Conservation (phyloP, 768 basidiomycete genomes). For the Trametes cingulata region DNA sequence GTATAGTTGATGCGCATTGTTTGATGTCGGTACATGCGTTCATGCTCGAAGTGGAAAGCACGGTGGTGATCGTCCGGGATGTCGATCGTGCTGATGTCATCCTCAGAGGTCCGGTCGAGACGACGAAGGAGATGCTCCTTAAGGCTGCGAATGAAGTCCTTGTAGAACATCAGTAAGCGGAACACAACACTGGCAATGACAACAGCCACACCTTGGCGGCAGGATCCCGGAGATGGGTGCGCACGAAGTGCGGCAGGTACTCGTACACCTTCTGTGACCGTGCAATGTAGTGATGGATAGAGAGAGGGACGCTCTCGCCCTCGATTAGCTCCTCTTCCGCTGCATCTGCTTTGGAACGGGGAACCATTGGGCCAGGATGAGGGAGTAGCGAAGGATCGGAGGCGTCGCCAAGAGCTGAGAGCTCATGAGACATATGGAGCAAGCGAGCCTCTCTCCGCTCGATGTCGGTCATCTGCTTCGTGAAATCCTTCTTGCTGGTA, state of each 20-base stretch:
- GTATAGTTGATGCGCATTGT: conserved; percentile 41
- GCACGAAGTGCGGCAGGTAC: background rate
- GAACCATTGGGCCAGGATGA: no score
- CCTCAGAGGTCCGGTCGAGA: background rate
- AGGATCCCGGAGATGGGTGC: background rate
- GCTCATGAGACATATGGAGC: background rate
- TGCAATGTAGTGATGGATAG: background rate
- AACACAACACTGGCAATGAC: background rate
- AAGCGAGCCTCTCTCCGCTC: background rate
- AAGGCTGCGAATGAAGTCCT: background rate
- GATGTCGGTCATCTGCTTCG: background rate
- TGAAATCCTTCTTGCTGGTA: conserved; percentile 2
- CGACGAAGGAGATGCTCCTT: background rate
- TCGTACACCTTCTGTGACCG: background rate
- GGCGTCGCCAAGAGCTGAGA: no score
- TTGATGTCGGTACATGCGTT: conserved; percentile 34
- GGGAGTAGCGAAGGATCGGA: no score
- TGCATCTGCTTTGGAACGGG: background rate
- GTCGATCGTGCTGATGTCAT: background rate
- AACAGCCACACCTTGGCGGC: background rate
- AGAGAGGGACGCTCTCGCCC: background rate
- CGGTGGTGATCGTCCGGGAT: background rate
- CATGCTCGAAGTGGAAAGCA: background rate
- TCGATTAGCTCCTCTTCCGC: background rate
- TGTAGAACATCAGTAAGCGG: background rate